These are phyloP conservation scores for Magnaporthiopsis rhizophila DNA, from an alignment of 2,329 filamentous ascomycete genomes.

Conservation along the genomic window DNA sequence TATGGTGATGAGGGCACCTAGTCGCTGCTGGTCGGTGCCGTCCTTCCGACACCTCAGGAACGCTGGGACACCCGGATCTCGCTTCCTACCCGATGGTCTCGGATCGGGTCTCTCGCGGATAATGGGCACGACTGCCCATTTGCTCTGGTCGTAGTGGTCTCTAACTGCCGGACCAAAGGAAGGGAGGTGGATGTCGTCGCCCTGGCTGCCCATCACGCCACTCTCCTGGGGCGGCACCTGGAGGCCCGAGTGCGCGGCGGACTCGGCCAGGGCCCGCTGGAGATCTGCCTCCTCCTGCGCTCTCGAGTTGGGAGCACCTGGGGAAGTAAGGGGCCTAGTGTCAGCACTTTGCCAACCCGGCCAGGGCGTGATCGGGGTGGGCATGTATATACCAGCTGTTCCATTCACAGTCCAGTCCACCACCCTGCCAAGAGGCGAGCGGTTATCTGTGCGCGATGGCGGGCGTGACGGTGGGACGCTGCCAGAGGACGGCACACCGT, in stretches of 20 bases:
- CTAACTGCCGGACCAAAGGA: conserved; percentile 54
- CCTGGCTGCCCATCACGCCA: conserved; percentile 32
- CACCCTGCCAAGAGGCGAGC: conserved; percentile 47
- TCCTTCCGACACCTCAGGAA: conserved; percentile 37
- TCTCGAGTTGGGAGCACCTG: conserved; percentile 20
- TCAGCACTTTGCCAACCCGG: neutral
- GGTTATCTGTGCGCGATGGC: conserved; percentile 44
- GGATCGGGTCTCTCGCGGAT: conserved; percentile 27
- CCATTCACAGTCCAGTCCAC: conserved; percentile 38
- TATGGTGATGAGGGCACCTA: conserved; percentile 50
- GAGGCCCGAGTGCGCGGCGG: conserved; percentile 43
- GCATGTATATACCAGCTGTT: conserved; percentile 29
- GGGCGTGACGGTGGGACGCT: conserved; percentile 48
- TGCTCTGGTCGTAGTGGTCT: conserved; percentile 42
- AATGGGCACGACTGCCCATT: conserved; percentile 52
- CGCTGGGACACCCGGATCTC: conserved; percentile 35
- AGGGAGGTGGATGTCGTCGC: conserved; percentile 29
- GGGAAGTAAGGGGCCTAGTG: conserved; percentile 10
- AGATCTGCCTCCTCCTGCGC: conserved; percentile 48
- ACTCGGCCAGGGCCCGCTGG: conserved; percentile 47
- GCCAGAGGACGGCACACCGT: conserved; percentile 33
- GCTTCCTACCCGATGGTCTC: conserved; percentile 35
- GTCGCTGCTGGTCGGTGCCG: conserved; percentile 26
- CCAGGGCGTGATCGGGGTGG: conserved; percentile 5
- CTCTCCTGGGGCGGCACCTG: conserved; percentile 37